Evolutionary conservation across 805 yeast genomes (phyloP), one percentile per base, ranked within the genome.

Genomic region (Myxozyma monticola): DNA sequence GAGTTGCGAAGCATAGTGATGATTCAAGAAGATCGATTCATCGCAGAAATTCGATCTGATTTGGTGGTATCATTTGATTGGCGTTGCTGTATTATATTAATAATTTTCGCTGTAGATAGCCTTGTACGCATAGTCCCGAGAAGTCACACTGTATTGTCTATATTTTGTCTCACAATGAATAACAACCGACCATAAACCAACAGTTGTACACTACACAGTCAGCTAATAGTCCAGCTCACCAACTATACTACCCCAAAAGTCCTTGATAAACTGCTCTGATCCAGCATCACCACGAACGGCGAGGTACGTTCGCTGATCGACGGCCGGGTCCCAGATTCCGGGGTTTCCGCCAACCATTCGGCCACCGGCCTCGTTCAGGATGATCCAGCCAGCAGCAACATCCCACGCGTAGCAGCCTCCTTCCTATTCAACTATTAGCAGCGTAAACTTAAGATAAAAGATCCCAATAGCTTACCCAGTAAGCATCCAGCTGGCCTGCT

Each of bases 341-440:
- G 72, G 70, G 60, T 76, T 76, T 18, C 81, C 84, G 43, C 80
- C 75, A n/a, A 78, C 81, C 39, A 79, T 64, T 7, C 62, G 56
- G 10, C 84, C 85, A 2, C 86, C 86, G 10, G 83, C 75, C 56
- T 81, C 86, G 37, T 71, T 68, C 7, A 80, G 60, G 42, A 81
- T 77, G 41, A 80, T 73, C 83, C 84, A 81, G 34, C 84, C 83
- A 14, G 85, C 86, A 63, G 84, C 79, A 1, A 81, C 84, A 62
- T 81, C 86, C 85, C 85, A 81, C 21, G 80, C 77, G 62, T 75
- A 79, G 61, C 83, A 79, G n/a, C 84, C 84, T 42, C 84, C 84
- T 65, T 80, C 84, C 84, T 85, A 80, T 65, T 80, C 79, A 3
- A 77, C 72, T 60, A 35, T 9, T 8, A 8, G 34, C 18, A 24